phyloP scores from a whole-genome alignment of 768 basidiomycete species.

The Amanita rubescens region DNA sequence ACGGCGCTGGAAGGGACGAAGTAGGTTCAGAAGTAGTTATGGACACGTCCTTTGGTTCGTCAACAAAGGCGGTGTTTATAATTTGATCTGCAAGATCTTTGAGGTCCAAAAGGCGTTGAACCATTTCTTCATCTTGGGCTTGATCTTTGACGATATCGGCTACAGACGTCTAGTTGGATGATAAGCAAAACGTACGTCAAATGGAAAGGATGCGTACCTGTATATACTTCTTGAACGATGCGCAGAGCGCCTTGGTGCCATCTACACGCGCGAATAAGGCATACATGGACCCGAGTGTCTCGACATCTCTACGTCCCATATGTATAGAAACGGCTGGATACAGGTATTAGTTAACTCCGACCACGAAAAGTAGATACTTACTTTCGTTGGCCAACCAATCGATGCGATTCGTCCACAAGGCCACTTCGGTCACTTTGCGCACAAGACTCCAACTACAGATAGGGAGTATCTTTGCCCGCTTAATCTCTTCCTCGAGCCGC shows the following conservation, averaged over 20 bases:
- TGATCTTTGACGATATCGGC: slow-evolving; percentile 57
- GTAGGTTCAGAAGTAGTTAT: slow-evolving; percentile 11
- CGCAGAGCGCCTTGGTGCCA: slow-evolving; percentile 44
- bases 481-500: slow-evolving; percentile 50
- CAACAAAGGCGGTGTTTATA: slow-evolving; percentile 44
- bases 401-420: slow-evolving; percentile 36
- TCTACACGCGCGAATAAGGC: slow-evolving; percentile 51
- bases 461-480: slow-evolving; percentile 42
- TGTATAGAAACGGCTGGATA: slow-evolving; percentile 39
- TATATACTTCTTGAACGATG: slow-evolving; percentile 55
- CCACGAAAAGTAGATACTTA: slow-evolving; percentile 11
- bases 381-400: slow-evolving; percentile 32
- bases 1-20: slow-evolving; percentile 9
- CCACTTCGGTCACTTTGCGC: slow-evolving; percentile 44
- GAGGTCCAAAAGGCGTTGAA: slow-evolving; percentile 60
- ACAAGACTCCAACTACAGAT: slow-evolving; percentile 43
- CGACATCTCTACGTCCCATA: slow-evolving; percentile 38
- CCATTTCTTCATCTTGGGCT: slow-evolving; percentile 68
- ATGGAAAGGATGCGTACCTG: slow-evolving; percentile 32
- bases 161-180: slow-evolving; percentile 40
- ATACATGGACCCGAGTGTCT: slow-evolving; percentile 48
- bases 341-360: background rate
- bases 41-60: slow-evolving; percentile 22
- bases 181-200: background rate
- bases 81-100: slow-evolving; percentile 50